Evolutionary conservation across 2,329 filamentous ascomycete genomes (phyloP).

Genomic region (Plenodomus lindquistii): DNA sequence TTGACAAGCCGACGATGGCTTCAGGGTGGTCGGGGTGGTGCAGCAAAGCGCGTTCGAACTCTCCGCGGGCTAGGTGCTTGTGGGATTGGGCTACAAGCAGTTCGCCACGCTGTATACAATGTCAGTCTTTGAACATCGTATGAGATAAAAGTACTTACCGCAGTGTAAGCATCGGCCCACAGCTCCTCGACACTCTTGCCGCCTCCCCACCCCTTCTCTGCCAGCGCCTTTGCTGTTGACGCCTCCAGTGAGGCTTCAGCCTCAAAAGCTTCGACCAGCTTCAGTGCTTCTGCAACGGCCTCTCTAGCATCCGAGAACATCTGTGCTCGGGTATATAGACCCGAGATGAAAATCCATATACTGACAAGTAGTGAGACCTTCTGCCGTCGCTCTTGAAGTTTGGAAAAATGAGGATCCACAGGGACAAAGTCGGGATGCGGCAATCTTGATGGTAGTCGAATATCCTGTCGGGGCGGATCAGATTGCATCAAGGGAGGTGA

Average conservation of each 20-base stretch:
- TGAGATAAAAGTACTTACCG: constrained; percentile 59
- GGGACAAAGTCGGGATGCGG: constrained; percentile 39
- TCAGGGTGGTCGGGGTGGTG: constrained; percentile 78
- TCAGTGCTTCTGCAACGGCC: constrained; percentile 79
- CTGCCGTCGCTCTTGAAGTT: constrained; percentile 58
- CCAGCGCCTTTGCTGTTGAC: constrained; percentile 65
- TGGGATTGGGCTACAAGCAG: constrained; percentile 65
- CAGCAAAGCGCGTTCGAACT: constrained; percentile 82
- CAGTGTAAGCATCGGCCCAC: constrained; percentile 80
- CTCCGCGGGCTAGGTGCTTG: constrained; percentile 70
- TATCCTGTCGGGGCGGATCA: constrained; percentile 48
- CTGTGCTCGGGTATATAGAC: constrained; percentile 80
- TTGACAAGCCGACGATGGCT: constrained; percentile 80
- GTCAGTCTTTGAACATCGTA: neutral
- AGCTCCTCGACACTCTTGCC: constrained; percentile 81
- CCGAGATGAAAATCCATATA: constrained; percentile 89
- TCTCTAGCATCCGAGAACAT: constrained; percentile 79
- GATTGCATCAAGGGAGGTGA: constrained; percentile 46
- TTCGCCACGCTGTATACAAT: constrained; percentile 63
- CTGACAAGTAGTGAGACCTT: constrained; percentile 67
- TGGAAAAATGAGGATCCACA: constrained; percentile 55
- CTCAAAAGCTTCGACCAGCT: constrained; percentile 74
- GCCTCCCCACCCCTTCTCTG: constrained; percentile 73
- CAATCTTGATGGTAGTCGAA: constrained; percentile 48
- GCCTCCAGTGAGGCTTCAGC: constrained; percentile 64